Conservation (phyloP, 345 rosid genomes). For the Microcos paniculata region DNA sequence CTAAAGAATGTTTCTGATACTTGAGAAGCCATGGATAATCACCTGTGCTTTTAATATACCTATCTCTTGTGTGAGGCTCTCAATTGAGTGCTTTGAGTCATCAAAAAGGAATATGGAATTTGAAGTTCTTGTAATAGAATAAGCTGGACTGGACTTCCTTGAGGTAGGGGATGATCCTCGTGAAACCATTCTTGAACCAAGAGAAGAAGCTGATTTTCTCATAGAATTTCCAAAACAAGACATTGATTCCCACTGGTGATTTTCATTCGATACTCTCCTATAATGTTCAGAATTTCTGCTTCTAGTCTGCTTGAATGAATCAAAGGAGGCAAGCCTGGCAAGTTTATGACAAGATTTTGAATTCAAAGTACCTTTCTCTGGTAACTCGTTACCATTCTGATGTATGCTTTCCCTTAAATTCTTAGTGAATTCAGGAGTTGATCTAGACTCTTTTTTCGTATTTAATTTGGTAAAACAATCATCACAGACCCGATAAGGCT, state of each 20-base stretch:
- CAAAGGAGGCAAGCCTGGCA: conserved; percentile 43
- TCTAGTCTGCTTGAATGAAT: conserved; percentile 43
- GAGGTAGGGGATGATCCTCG: conserved; percentile 48
- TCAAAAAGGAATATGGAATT: conserved; percentile 33
- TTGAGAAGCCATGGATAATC: conserved; percentile 2
- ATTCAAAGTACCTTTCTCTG: conserved; percentile 33
- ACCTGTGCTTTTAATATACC: conserved; percentile 66
- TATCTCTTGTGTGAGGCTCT: conserved; percentile 44
- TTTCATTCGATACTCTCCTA: conserved; percentile 35
- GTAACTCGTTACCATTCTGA: conserved; percentile 33
- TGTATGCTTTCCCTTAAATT: conserved; percentile 39
- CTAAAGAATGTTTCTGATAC: not conserved
- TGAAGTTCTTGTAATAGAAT: conserved; percentile 44
- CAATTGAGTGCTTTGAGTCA: conserved; percentile 43
- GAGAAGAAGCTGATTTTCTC: conserved; percentile 35
- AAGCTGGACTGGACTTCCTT: conserved; percentile 46
- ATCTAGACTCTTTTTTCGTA: conserved; percentile 30
- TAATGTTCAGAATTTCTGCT: conserved; percentile 39
- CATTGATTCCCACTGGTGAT: conserved; percentile 32
- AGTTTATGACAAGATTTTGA: conserved; percentile 34
- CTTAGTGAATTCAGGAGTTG: conserved; percentile 30
- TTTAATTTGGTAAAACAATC: conserved; percentile 53
- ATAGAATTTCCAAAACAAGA: conserved; percentile 36
- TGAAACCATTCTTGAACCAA: conserved; percentile 40
- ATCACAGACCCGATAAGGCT: conserved; percentile 67